Evolutionary conservation across 2,329 filamentous ascomycete species (phyloP), one percentile per base, ranked within the genome.

Genomic region (Nemania serpens): DNA sequence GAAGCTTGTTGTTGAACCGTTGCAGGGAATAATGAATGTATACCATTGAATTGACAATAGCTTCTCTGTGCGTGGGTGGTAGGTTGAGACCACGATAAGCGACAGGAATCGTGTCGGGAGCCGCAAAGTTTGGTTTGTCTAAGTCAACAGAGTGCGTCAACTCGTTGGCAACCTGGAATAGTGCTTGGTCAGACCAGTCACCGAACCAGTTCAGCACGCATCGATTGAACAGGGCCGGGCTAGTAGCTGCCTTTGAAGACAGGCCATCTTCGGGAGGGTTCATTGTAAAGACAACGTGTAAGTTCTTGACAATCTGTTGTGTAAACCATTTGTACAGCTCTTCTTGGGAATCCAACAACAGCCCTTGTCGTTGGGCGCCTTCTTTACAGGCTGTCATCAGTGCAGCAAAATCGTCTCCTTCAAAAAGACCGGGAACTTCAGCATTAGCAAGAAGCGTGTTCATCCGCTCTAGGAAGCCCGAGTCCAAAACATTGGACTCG

Each of bases 271-370:
- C 92, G 0, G 95, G 96, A 13, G 95, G 95, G 76, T 99, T 99
- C 95, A 99, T 99, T 2, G 95, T 99, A 76, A 99, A 99, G 20
- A 99, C 95, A 49, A 99, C 95, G 72, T 99, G 95, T 42, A 99
- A 80, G 73, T 99, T 99, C 81, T 97, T 97, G 75, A 99, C 91
- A 71, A 99, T 98, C 76, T 99, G 95, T 71, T 96, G 91, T 0
- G 96, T 99, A 79, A 99, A 99, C 95, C 95, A 99, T 79, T 98
- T 98, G 84, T 99, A 99, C n/a, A 99, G 82, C 76, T 99, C 95
- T 79, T 99, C 96, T 69, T 97, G 93, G 1, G 95, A 98, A 78
- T 99, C 95, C 1, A 99, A 85, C 61, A 98, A 87, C 60, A 98
- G 83, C 49, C 95, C 95, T 79, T 99, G 95, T 64, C 93, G 89